Percentiles rank a stretch among this genome's conserved stretches.
These are phyloP conservation scores for Rhexocercosporidium sp. DNA, from an alignment of 2,329 filamentous ascomycete species.

Conservation along the genomic window DNA sequence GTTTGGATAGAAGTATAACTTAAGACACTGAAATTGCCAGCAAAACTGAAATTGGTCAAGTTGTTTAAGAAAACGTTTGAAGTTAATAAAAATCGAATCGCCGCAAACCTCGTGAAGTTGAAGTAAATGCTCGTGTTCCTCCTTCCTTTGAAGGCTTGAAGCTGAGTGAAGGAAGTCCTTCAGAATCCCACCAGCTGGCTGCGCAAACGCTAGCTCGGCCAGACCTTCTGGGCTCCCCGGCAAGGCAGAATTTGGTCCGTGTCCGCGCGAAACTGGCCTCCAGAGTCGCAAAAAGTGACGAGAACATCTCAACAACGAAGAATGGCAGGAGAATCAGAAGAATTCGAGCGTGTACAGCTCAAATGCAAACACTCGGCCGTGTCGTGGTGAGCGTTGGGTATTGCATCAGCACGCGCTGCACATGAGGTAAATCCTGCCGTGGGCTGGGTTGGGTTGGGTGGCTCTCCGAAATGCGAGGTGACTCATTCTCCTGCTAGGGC, in stretches of 20 bases:
- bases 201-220: neutral
- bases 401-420: neutral
- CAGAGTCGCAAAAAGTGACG: neutral
- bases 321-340: neutral
- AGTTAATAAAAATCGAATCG: too few species aligned
- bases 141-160: neutral
- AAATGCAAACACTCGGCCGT: neutral
- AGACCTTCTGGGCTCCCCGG: neutral
- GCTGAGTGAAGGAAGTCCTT: neutral
- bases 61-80: too few species aligned
- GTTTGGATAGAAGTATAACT: neutral
- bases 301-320: slow-evolving; percentile 2
- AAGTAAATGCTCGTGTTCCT: neutral
- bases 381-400: neutral
- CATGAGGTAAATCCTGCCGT: neutral
- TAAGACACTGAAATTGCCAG: too few species aligned
- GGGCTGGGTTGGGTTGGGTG: neutral
- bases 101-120: too few species aligned
- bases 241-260: neutral
- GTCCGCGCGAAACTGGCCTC: neutral
- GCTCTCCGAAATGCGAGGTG: neutral
- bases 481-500: neutral
- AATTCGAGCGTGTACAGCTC: neutral
- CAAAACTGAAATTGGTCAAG: too few species aligned
- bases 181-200: neutral